A percentile compares a stretch with the other conserved stretches of the same genome.
phyloP scores from a whole-genome alignment of 768 basidiomycete genomes.

The Mycena vulgaris region DNA sequence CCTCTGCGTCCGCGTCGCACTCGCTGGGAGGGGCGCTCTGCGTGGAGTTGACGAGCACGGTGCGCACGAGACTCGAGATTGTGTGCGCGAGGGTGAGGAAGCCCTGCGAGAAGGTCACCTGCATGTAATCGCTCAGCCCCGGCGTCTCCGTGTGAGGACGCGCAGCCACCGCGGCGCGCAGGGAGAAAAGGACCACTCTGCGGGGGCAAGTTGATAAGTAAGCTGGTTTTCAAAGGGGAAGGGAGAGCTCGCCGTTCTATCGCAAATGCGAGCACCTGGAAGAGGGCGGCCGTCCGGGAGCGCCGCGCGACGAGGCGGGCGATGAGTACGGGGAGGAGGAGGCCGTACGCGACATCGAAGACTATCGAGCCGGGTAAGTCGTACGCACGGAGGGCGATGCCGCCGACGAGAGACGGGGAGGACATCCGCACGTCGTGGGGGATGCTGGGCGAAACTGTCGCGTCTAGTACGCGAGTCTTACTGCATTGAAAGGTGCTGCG shows the following conservation, averaged over 20 bases:
- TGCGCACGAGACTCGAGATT: slow-evolving; percentile 39
- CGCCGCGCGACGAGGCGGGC: slow-evolving; percentile 15
- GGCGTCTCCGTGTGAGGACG: slow-evolving; percentile 33
- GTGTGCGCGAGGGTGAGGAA: slow-evolving; percentile 44
- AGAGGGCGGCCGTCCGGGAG: slow-evolving; percentile 10
- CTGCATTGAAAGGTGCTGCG: neutral
- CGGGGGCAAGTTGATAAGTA: neutral
- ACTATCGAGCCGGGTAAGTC: slow-evolving; percentile 17
- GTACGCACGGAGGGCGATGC: slow-evolving; percentile 25
- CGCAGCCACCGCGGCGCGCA: slow-evolving; percentile 40
- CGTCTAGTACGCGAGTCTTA: too few species aligned
- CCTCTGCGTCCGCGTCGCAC: too few species aligned
- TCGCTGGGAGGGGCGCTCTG: neutral
- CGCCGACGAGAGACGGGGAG: slow-evolving; percentile 32
- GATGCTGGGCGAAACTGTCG: neutral
- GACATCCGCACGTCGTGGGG: slow-evolving; percentile 22
- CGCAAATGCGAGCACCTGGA: slow-evolving; percentile 15
- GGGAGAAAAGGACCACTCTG: slow-evolving; percentile 42
- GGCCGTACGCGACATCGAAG: slow-evolving; percentile 30
- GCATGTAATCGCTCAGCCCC: slow-evolving; percentile 48
- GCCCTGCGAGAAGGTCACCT: slow-evolving; percentile 44
- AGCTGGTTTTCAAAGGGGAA: too few species aligned
- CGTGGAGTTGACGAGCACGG: slow-evolving; percentile 48
- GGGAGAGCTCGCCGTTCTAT: too few species aligned
- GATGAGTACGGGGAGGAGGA: slow-evolving; percentile 22